Evolutionary conservation across 2,329 filamentous ascomycete species (phyloP), one percentile per base, ranked within the genome.

Genomic region (Dendryphion nanum): DNA sequence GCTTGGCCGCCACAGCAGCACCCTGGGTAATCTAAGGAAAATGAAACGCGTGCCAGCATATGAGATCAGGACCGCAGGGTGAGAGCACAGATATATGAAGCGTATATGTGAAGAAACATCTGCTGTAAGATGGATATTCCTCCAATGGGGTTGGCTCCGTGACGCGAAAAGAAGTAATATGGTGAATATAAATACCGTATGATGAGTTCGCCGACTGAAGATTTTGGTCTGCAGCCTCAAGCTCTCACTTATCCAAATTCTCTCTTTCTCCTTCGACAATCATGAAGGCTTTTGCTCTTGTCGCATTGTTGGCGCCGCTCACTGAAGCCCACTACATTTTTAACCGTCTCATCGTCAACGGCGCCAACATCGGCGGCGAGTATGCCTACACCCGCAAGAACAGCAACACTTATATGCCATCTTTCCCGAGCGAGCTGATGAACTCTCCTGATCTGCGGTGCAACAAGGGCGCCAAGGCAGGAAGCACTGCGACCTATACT

Each of bases 311-410:
- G 30, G 44, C 51, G 20, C 48, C 59, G 16, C 46, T 51, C 37
- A 40, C 48, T 37, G 45, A 56, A 15, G 60, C 59, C 4, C 61
- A 64, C 42, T 65, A 64, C 51, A 64, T 64, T 46, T 63, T 66
- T 53, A 63, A 63, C 44, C 50, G 51, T 4, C 50, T 66, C 8
- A 59, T 63, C 16, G 61, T 64, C 30, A 62, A 64, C 38, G 57
- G 54, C 23, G 39, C 48, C 3, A 40, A 41, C 18, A 53, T 61
- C 19, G 59, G 59, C 30, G 57, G 57, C 45, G 55, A 62, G 24
- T 63, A 63, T 34, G 57, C 55, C 35, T 63, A 62, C 44, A 44
- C 49, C n/a, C 56, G 59, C 39, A 61, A 59, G 45, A 63, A 63
- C 53, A 56, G 41, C 50, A 64, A 63, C 53, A 44, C 52, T n/a